A percentile compares a stretch with the other conserved stretches of the same genome.
Evolutionary conservation across 352 stramenopile species (phyloP).

Genomic region (Pythium guiyangense): DNA sequence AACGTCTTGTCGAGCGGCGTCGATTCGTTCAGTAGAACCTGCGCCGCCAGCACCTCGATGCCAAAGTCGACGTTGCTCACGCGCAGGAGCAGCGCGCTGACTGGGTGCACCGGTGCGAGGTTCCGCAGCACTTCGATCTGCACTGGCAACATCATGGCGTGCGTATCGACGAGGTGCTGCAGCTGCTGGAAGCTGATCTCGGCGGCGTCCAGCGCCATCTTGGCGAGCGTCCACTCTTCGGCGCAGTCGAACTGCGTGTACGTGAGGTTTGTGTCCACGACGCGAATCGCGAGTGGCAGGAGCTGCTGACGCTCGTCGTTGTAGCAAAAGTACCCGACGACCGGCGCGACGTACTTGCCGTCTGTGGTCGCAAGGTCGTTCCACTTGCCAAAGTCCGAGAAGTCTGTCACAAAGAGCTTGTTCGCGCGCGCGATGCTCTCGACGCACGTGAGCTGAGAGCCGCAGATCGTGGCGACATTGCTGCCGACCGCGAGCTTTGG

Average conservation of each 20-base stretch:
- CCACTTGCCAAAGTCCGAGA: conserved; percentile 27
- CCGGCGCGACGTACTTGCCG: conserved; percentile 35
- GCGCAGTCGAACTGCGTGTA: too few species aligned
- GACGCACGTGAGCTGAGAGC: conserved; percentile 11
- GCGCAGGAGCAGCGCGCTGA: conserved; percentile 29
- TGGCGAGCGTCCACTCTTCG: too few species aligned
- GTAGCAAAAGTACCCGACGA: too few species aligned
- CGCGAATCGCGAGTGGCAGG: too few species aligned
- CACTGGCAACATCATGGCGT: too few species aligned
- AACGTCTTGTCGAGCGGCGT: conserved; percentile 38
- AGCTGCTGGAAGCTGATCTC: too few species aligned
- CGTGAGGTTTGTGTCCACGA: too few species aligned
- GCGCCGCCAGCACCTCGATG: conserved; percentile 27
- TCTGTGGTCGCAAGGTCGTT: conserved; percentile 11
- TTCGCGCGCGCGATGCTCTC: conserved; percentile 4
- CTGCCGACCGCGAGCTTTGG: conserved; percentile 17
- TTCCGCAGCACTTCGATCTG: too few species aligned
- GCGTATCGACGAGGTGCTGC: too few species aligned
- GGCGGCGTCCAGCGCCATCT: too few species aligned
- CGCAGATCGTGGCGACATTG: conserved; percentile 29
- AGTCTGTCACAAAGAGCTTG: conserved; percentile 33
- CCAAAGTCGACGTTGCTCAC: conserved; percentile 35
- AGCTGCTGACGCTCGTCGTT: too few species aligned
- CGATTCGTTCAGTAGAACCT: conserved; percentile 34
- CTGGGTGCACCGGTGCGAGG: conserved; percentile 26